phyloP scores from a whole-genome alignment of 208 protist species.

The Phytomonas sp. region DNA sequence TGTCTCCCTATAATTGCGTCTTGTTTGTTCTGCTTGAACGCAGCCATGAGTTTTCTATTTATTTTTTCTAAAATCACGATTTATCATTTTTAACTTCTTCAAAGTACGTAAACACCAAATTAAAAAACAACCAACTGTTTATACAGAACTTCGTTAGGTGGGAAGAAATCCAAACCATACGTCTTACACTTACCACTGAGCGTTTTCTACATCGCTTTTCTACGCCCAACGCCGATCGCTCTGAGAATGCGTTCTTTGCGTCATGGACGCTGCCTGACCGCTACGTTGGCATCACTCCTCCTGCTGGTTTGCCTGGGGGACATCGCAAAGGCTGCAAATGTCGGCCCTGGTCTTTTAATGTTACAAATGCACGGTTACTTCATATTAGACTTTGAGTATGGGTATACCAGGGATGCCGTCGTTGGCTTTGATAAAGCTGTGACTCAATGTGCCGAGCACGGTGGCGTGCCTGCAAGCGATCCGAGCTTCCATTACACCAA shows the following conservation, averaged over 20 bases:
- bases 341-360: conserved; percentile 15
- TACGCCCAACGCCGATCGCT: not conserved
- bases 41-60: not conserved
- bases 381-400: not conserved
- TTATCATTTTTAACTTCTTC: not conserved
- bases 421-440: conserved; percentile 7
- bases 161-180: not conserved
- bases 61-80: not conserved
- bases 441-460: conserved; percentile 13
- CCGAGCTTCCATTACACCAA: conserved; percentile 12
- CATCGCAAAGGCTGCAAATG: conserved; percentile 7
- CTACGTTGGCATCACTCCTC: conserved; percentile 10
- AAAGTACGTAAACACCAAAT: not conserved
- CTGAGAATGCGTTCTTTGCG: not conserved
- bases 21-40: not conserved
- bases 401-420: conserved; percentile 10
- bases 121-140: not conserved
- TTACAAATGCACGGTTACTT: conserved; percentile 18
- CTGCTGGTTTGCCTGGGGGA: conserved; percentile 13
- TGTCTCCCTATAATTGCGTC: not conserved
- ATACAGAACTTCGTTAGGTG: not conserved
- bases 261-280: not conserved
- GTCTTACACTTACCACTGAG: not conserved
- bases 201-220: not conserved
- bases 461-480: conserved; percentile 18